A percentile compares a stretch with the other conserved stretches of the same genome.
Evolutionary conservation across 768 basidiomycete species (phyloP).

Genomic region (Kwoniella dendrophila): DNA sequence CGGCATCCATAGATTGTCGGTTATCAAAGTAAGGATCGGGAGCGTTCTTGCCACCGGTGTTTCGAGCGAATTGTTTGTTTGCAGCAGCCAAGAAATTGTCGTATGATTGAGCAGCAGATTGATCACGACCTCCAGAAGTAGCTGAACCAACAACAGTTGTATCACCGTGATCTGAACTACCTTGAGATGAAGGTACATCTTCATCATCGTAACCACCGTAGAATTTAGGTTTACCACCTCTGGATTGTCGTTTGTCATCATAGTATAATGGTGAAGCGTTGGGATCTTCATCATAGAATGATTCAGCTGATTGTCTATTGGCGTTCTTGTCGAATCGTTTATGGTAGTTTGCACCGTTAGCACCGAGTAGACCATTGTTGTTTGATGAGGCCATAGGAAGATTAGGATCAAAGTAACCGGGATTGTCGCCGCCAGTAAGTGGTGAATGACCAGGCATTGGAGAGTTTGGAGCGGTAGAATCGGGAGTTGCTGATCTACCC

Average conservation of each 20-base stretch:
- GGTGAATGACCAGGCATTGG: conserved; percentile 39
- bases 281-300: conserved; percentile 56
- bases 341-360: conserved; percentile 44
- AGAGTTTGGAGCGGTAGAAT: conserved; percentile 45
- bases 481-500: conserved; percentile 39
- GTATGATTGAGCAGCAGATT: conserved; percentile 61
- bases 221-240: conserved; percentile 57
- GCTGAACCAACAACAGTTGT: conserved; percentile 41
- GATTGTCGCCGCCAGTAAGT: conserved; percentile 17
- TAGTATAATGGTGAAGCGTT: conserved; percentile 51
- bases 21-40: conserved; percentile 84
- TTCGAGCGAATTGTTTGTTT: conserved; percentile 77
- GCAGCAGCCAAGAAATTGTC: conserved; percentile 81
- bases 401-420: conserved; percentile 34
- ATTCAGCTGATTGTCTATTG: conserved; percentile 54
- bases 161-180: conserved; percentile 50
- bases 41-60: conserved; percentile 66
- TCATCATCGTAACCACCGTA: conserved; percentile 66
- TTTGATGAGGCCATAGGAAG: conserved; percentile 21
- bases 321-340: conserved; percentile 47
- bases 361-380: conserved; percentile 22
- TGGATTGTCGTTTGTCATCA: conserved; percentile 41
- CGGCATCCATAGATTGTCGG: conserved; percentile 40
- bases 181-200: conserved; percentile 56
- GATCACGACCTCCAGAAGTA: conserved; percentile 9